Evolutionary conservation across 176 grass and related monocot genomes (phyloP), one percentile per base, ranked within the genome.

Genomic region (Typha latifolia): DNA sequence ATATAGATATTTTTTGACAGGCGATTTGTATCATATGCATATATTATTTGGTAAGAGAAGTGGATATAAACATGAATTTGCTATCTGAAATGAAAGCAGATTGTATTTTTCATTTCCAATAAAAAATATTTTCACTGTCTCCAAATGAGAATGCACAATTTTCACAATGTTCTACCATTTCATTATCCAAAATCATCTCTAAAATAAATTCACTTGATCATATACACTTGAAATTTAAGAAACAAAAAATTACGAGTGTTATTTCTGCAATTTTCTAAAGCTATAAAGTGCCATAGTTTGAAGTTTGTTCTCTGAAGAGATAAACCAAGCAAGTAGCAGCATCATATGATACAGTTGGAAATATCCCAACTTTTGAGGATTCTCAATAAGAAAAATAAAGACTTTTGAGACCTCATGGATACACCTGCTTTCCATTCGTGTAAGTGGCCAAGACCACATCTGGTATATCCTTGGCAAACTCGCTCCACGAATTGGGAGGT

Each of bases 381-480:
- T 26, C 24, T 26, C 0, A 26, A 26, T 1, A 26, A 26, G 0
- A 26, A 26, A 26, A 26, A 1, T 26, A 26, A 26, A 26, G 24
- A 16, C 12, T n/a, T 12, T 19, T 16, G 14, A 59, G 18, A 43
- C 32, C 29, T 82, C 47, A 83, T 21, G 89, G 86, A 27, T 90
- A 99, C 2, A 79, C 86, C 64, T 72, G 86, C 67, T 81, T 85
- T 32, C 89, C 86, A 22, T 82, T 87, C 43, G 93, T 81, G 51
- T 84, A 99, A 0, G 94, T 99, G 3, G 86, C 85, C 16, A 86
- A 64, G 67, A 93, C 81, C 1, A 73, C 66, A 12, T 24, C 73
- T 2, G 86, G 77, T 18, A 80, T 12, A 68, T 85, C 64, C 0
- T 34, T 29, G 12, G 61, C 37, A 27, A 93, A 82, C 48, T 99